These are phyloP conservation scores for Plenodomus lindquistii DNA, from an alignment of 2,329 filamentous ascomycete species.

Conservation along the genomic window DNA sequence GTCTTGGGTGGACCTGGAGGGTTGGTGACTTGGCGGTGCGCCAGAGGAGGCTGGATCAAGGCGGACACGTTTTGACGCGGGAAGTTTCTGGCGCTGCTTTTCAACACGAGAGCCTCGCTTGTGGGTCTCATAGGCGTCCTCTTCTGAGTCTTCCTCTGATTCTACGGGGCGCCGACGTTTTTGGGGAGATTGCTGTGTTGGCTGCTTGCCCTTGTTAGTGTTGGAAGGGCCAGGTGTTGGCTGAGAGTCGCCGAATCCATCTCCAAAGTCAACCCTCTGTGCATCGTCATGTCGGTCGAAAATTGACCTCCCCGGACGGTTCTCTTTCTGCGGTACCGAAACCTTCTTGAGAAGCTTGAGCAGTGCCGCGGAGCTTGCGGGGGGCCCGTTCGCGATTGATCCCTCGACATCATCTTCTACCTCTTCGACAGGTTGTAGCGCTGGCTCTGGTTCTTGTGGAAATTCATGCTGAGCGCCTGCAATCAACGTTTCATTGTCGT, in stretches of 20 bases:
- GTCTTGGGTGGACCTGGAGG: constrained; percentile 6
- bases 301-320: constrained; percentile 35
- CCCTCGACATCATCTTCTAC: constrained; percentile 14
- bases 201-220: constrained; percentile 33
- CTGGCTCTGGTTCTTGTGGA: neutral
- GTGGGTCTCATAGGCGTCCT: constrained; percentile 52
- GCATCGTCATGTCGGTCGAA: constrained; percentile 48
- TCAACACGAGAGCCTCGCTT: constrained; percentile 39
- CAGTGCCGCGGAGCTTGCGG: constrained; percentile 24
- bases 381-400: constrained; percentile 16
- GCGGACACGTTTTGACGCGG: constrained; percentile 33
- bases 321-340: constrained; percentile 37
- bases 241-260: constrained; percentile 39
- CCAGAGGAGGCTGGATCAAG: constrained; percentile 25
- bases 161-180: constrained; percentile 32
- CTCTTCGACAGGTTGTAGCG: constrained; percentile 1
- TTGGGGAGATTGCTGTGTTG: constrained; percentile 26
- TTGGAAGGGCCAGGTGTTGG: constrained; percentile 26
- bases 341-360: constrained; percentile 23
- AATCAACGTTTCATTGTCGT: neutral
- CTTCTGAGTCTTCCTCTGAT: constrained; percentile 35
- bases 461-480: constrained; percentile 5
- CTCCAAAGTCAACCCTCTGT: constrained; percentile 44
- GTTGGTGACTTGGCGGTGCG: constrained; percentile 36
- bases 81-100: constrained; percentile 42